Evolutionary conservation across 306 rosid species (phyloP).

Genomic region (Casuarina cunninghamiana): DNA sequence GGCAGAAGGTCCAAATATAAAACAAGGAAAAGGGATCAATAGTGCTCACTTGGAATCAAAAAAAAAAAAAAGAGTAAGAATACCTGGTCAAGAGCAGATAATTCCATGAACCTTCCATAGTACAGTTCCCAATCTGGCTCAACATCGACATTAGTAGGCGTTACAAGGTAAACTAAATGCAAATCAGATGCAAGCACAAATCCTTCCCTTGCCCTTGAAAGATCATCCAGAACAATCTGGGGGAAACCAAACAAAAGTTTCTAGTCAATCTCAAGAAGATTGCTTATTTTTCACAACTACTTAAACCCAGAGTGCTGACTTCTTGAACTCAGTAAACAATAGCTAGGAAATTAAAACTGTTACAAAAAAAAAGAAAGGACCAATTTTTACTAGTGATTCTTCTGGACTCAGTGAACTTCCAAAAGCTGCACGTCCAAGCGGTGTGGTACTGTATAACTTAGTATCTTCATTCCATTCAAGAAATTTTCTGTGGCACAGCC

Average conservation of each 20-base stretch:
- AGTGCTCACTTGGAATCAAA: not conserved
- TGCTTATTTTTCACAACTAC: not conserved
- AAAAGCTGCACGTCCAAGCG: slow-evolving; percentile 92
- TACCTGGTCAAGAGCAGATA: slow-evolving; percentile 91
- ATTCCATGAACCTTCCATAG: slow-evolving; percentile 73
- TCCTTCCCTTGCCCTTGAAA: slow-evolving; percentile 98
- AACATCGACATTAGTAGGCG: slow-evolving; percentile 89
- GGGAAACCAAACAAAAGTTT: slow-evolving; percentile 27
- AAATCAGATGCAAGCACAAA: slow-evolving; percentile 97
- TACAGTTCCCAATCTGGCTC: slow-evolving; percentile 96
- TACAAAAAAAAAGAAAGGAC: slow-evolving; percentile 20
- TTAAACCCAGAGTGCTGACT: not conserved
- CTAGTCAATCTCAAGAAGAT: slow-evolving; percentile 4
- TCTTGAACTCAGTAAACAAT: slow-evolving; percentile 4
- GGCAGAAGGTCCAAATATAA: not conserved
- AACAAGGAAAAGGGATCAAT: slow-evolving; percentile 1
- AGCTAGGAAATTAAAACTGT: slow-evolving; percentile 11
- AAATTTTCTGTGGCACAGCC: slow-evolving; percentile 90
- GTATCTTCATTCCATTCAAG: slow-evolving; percentile 92
- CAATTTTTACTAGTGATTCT: slow-evolving; percentile 82
- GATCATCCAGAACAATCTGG: slow-evolving; percentile 91
- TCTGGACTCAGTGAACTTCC: slow-evolving; percentile 98
- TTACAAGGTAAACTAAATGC: slow-evolving; percentile 90
- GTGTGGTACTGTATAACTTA: slow-evolving; percentile 82
- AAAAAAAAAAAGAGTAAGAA: slow-evolving; percentile 16